Base-by-base conservation (phyloP, 805 yeast genomes). In the Saccharomycopsis fodiens region DNA sequence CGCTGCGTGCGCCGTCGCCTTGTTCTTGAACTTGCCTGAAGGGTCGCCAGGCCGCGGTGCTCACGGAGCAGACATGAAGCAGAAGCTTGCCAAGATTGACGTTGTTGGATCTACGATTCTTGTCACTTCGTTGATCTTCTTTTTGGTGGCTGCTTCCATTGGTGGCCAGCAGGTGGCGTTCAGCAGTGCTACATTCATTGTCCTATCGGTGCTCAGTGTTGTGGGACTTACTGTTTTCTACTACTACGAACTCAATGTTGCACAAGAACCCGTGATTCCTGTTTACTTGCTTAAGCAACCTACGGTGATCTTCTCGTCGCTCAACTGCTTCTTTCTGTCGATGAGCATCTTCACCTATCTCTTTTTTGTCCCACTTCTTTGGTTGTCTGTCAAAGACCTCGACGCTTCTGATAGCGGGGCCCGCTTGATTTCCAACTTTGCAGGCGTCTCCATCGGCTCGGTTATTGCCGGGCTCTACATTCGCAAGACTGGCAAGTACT, bases 291-390 rank as follows among this genome's bases (percentile, higher is more conserved):
- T 83, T 52, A 61, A 64, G 5, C 70, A 77, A 53, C 67, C 79
- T 51, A 81, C 91, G 0, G 73, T 85, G 16, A 59, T 79, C 29
- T 70, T 81, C 7, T 78, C 85, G 0, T 78, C 87, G 0, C 63
- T 84, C 46, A 71, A 82, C 37, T 81, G 80, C 59, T 78, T 85
- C 77, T 79, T 83, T 54, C 68, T 72, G 59, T 77, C 86, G 4
- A 84, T 85, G 83, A 70, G 78, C 1, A 72, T 74, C 15, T 83
- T 74, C 58, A 66, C 87, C 1, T 69, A 71, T 52, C 58, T 85
- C 45, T 86, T 71, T 63, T 85, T 79, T 60, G 69, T 79, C 2
- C 96, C 96, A 1, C 69, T 86, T 16, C 83, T 70, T 56, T 78
- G 74, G 60, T 64, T 74, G 13, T 63, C 84, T 0, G 84, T 78